Base-by-base conservation (phyloP, 768 basidiomycete species). In the Hericium coralloides region DNA sequence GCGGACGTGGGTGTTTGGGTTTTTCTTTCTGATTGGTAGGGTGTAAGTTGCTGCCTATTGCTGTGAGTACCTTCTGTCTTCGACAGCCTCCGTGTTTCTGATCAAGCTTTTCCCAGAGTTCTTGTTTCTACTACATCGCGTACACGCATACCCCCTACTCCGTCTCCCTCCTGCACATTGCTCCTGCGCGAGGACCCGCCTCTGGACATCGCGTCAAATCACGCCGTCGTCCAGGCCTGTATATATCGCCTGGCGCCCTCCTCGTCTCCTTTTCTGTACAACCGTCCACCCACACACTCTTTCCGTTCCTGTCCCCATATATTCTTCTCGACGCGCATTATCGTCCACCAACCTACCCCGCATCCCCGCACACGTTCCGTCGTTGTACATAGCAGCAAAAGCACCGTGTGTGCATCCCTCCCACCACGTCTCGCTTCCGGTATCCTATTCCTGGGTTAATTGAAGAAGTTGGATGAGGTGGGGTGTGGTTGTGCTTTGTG, bases 1-100 rank as follows among this genome's bases (percentile, higher is more conserved):
- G 50, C 43, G 54, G 38, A 38, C 53, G 55, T 60, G 31, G 17
- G 51, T 53, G 26, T 56, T 53, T 41, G 41, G 59, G 38, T 53
- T 23, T 47, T 57, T 55, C 47, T 36, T 26, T 55, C 23, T 53
- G 31, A 31, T 48, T 20, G 43, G 45, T 38, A 47, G 23, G 39
- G 50, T 61, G 62, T 61, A 61, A 55, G 57, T 58, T 63, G 53
- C 50, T 58, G 57, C 52, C 56, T 49, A 37, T 49, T 53, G 53
- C 53, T 60, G 61, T 62, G 55, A 52, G 61, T 58, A n/a, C n/a
- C 23, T 38, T 22, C 17, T 26, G 1, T n/a, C 36, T 17, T n/a
- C 6, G 1, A 0, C 8, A 25, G 7, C 6, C 6, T 38, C 49
- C 12, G 18, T 48, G 45, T 31, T 56, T 25, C 36, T 56, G 14